A percentile compares a stretch with the other conserved stretches of the same genome.
Evolutionary conservation across 768 basidiomycete species (phyloP).

Genomic region (Clavulina sp.): DNA sequence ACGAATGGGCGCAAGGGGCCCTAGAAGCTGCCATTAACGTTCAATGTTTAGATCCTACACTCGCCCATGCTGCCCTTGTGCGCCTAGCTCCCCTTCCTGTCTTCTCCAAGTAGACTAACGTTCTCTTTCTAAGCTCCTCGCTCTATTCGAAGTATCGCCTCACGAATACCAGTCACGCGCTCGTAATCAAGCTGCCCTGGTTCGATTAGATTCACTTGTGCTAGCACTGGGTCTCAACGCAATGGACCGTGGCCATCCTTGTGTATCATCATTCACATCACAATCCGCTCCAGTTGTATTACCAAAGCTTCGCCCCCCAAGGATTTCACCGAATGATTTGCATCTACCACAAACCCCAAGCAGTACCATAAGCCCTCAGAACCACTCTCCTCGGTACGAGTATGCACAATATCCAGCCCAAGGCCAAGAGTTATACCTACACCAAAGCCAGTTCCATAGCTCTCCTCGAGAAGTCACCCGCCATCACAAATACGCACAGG

Average conservation of each 20-base stretch:
- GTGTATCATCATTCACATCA: too few relatives aligned
- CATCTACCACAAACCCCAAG: too few relatives aligned
- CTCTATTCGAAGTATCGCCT: neutral
- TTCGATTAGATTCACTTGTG: neutral
- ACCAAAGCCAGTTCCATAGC: too few relatives aligned
- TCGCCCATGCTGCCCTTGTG: neutral
- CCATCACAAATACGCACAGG: too few relatives aligned
- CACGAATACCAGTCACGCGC: neutral
- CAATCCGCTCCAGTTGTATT: too few relatives aligned
- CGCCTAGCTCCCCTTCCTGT: neutral
- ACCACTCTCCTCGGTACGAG: too few relatives aligned
- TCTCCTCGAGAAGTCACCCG: too few relatives aligned
- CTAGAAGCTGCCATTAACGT: neutral
- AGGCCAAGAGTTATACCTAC: too few relatives aligned
- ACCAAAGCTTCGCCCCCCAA: too few relatives aligned
- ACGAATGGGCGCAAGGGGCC: neutral
- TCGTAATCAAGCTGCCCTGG: neutral
- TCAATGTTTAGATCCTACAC: neutral
- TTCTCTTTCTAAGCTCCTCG: neutral
- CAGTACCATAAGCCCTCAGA: too few relatives aligned
- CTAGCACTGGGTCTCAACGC: neutral
- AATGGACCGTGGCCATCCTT: neutral
- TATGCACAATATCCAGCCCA: too few relatives aligned
- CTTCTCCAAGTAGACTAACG: neutral
- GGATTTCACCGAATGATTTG: too few relatives aligned